Base-by-base conservation (phyloP, 306 rosid species). In the Notholithocarpus densiflorus region DNA sequence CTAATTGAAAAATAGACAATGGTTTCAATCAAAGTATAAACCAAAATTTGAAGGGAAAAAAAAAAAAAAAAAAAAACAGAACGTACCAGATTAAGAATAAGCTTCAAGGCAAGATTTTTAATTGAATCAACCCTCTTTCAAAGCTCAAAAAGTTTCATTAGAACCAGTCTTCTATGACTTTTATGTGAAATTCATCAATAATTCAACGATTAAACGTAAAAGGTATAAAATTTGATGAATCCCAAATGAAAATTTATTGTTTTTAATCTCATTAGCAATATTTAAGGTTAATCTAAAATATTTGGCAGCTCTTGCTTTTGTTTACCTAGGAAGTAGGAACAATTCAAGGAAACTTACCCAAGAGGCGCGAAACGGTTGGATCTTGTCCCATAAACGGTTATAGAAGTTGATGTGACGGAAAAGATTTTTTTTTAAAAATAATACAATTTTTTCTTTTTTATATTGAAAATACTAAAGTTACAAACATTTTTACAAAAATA, bases 341-440 rank as follows among this genome's bases (percentile, higher is more conserved):
- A 13, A 23, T 77, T 77, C 61, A 64, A 21, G 6, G 54, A 5
- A 77, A n/a, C 5, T 65, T 72, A 61, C 80, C 80, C 74, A 76
- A 75, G 71, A 82, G 81, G 68, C 68, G 80, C 70, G 74, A 69
- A 72, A 72, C 87, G 79, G 82, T 80, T 81, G 83, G 80, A 72
- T 78, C 80, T 83, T 80, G 87, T 80, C 85, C 72, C 68, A 59
- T 29, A 59, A 68, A 73, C 76, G 43, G 79, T 82, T 86, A 31
- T 55, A 64, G 79, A 72, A 73, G 72, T 80, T 77, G 77, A 79
- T 80, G 69, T 72, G 80, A 12, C 0, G 72, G 27, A n/a, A 23
- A 68, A 37, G 24, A 34, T 32, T 66, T 19, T 21, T 18, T 21
- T 29, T 14, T 15, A 0, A 12, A 17, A 37, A 37, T 37, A 2